Evolutionary conservation across 257 asterid genomes (phyloP), one percentile per base, ranked within the genome.

Genomic region (Rehmannia glutinosa): DNA sequence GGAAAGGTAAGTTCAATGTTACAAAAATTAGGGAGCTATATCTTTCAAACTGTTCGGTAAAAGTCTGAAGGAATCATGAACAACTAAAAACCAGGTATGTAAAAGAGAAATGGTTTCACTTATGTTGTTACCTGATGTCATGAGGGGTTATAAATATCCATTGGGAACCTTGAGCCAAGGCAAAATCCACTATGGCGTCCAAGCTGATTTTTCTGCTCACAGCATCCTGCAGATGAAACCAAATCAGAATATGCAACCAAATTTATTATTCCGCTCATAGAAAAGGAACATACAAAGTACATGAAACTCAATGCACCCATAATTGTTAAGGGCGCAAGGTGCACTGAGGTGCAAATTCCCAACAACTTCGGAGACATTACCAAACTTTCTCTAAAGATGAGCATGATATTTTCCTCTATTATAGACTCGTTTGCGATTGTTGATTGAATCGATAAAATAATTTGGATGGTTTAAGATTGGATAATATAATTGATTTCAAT

Each of bases 71-170:
- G 24, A 69, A 58, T 53, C 21, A 39, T 4, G 36, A 9, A 23
- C 32, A 1, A 41, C 36, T 66, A 52, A 2, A 4, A 20, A 30
- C 24, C 41, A 13, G 2, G 6, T 49, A 19, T n/a, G 16, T 21
- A 25, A 42, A 47, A 52, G 23, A 62, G 47, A 45, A 30, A 21
- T 50, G 15, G 53, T 0, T 21, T 11, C 15, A 41, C 46, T n/a
- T 49, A 11, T 33, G 25, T 24, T 41, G 68, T 72, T 76, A 92
- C 98, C 98, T 82, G 73, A 93, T 87, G 80, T 90, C 99, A 65
- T 94, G 97, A 52, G 99, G 97, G 33, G 97, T 94, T 57, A 94
- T 88, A 73, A 91, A 94, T 67, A 94, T 91, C 99, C 97, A 94
- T 64, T 94, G 99, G 56, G 95, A 86, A 61, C 96, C 97, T 49